phyloP scores from a whole-genome alignment of 768 basidiomycete species.

The Boletus sp. region DNA sequence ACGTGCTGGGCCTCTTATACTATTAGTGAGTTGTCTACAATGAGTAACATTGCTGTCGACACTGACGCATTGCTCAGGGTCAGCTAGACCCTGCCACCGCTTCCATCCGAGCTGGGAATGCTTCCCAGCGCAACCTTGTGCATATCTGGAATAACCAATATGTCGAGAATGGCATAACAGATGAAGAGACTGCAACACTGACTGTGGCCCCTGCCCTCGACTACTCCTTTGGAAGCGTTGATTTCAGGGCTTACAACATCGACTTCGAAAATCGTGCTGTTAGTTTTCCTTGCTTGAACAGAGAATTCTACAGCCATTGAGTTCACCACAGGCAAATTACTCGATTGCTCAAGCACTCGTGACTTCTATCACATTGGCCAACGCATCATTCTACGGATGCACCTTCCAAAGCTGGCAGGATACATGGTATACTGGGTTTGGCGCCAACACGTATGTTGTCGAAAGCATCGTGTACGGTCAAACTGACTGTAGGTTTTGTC shows the following conservation, averaged over 20 bases:
- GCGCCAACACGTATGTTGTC: slow-evolving; percentile 54
- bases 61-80: slow-evolving; percentile 35
- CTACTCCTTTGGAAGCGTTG: slow-evolving; percentile 47
- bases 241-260: slow-evolving; percentile 67
- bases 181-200: slow-evolving; percentile 57
- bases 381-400: slow-evolving; percentile 51
- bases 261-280: slow-evolving; percentile 68
- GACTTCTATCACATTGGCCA: slow-evolving; percentile 59
- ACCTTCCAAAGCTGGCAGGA: slow-evolving; percentile 15
- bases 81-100: slow-evolving; percentile 43
- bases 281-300: slow-evolving; percentile 13
- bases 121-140: slow-evolving; percentile 47
- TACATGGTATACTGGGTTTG: slow-evolving; percentile 62
- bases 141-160: slow-evolving; percentile 50
- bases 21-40: slow-evolving; percentile 41
- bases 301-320: neutral
- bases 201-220: slow-evolving; percentile 51
- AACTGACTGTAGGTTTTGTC: slow-evolving; percentile 51
- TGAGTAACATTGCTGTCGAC: neutral
- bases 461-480: slow-evolving; percentile 62
- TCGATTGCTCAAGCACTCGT: slow-evolving; percentile 60
- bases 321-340: slow-evolving; percentile 44
- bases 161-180: slow-evolving; percentile 43
- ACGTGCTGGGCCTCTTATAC: slow-evolving; percentile 48
- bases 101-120: slow-evolving; percentile 40